These are phyloP conservation scores for Geotrichum restrictum DNA, from an alignment of 1,139 yeast species.

Conservation along the genomic window DNA sequence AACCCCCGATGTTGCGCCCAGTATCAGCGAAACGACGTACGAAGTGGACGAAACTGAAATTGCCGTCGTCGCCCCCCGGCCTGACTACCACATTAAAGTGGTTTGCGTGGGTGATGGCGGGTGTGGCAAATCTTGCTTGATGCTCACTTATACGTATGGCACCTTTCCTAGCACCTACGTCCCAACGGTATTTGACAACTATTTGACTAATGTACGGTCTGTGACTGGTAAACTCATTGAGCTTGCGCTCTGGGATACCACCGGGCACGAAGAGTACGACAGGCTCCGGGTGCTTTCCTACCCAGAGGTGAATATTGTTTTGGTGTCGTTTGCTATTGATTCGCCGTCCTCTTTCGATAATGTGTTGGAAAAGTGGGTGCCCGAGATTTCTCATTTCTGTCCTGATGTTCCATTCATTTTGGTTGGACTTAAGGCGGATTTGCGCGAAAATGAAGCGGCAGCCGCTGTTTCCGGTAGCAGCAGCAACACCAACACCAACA, in stretches of 20 bases:
- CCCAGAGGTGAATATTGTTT: constrained; percentile 71
- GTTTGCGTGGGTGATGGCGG: constrained; percentile 90
- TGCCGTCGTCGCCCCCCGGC: neutral
- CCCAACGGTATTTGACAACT: constrained; percentile 89
- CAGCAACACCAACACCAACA: constrained; percentile 15
- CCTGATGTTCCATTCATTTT: constrained; percentile 71
- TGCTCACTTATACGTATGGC: constrained; percentile 78
- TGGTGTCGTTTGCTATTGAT: constrained; percentile 74
- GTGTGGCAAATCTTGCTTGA: constrained; percentile 85
- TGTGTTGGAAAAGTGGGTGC: constrained; percentile 78
- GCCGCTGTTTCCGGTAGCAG: constrained; percentile 21
- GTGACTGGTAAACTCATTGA: constrained; percentile 55
- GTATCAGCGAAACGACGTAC: neutral
- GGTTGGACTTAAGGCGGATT: constrained; percentile 77
- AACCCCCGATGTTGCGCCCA: neutral
- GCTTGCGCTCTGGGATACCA: constrained; percentile 87
- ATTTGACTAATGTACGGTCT: constrained; percentile 59
- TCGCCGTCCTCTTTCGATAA: constrained; percentile 62
- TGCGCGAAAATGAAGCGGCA: constrained; percentile 37
- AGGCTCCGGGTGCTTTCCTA: constrained; percentile 77
- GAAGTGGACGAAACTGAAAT: neutral
- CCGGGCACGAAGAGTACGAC: constrained; percentile 91
- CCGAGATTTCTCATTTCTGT: constrained; percentile 80
- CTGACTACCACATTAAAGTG: constrained; percentile 43
- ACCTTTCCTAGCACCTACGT: constrained; percentile 70